Evolutionary conservation across 305 asterid genomes (phyloP).

Genomic region (Fraxinus ornus): DNA sequence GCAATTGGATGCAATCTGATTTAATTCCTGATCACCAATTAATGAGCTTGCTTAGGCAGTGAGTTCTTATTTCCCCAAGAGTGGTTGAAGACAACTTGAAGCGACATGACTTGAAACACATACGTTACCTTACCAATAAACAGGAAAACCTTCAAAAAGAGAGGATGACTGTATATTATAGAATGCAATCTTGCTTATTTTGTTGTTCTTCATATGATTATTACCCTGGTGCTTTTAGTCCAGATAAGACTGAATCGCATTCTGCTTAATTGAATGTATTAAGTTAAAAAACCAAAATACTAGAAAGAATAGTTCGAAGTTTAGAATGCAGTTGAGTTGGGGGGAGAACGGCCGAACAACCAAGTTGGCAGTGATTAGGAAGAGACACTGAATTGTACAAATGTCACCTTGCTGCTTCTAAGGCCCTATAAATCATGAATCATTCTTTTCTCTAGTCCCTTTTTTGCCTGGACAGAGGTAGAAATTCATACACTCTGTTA

Average conservation of each 20-base stretch:
- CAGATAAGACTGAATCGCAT: neutral
- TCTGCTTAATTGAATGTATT: neutral
- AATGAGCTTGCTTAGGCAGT: constrained; percentile 6
- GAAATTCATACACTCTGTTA: neutral
- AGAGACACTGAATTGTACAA: neutral
- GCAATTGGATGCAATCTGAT: constrained; percentile 7
- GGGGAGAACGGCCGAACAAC: neutral
- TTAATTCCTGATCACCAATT: constrained; percentile 7
- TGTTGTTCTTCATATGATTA: neutral
- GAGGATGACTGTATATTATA: neutral
- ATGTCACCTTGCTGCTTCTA: neutral
- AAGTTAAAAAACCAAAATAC: neutral
- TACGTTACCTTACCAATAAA: neutral
- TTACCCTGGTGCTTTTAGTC: neutral
- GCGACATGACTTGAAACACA: neutral
- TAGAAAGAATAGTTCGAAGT: neutral
- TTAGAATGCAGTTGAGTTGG: neutral
- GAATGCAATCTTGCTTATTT: neutral
- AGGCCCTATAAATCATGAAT: neutral
- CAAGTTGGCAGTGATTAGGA: neutral
- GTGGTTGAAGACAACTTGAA: neutral
- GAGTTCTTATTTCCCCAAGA: constrained; percentile 14
- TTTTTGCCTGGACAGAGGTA: neutral
- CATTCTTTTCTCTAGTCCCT: neutral
- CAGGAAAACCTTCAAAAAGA: neutral